Base-by-base conservation (phyloP, 2,329 filamentous ascomycete species). In the Harringtonia lauricola region DNA sequence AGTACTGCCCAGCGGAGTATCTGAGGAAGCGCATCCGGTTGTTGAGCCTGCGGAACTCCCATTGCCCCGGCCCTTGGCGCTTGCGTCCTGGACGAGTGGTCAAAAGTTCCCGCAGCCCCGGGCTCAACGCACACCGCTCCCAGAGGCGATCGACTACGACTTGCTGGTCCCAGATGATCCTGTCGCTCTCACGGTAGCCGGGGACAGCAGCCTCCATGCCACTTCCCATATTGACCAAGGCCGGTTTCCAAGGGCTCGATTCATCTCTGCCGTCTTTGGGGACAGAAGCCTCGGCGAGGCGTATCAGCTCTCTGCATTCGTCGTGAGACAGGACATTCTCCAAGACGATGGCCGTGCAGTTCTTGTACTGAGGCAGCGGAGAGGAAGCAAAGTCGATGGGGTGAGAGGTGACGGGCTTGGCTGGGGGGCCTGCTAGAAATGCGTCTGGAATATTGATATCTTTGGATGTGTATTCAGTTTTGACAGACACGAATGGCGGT, bases 11-110 rank as follows among this genome's bases (percentile, higher is more conserved):
- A 0, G 68, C 62, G 0, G 70, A 69, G 57, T 92, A 92, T 54
- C 76, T 81, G 41, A 94, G 63, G 53, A 89, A 89, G 24, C 86
- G 67, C 71, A 89, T 72, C 30, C 84, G 65, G 56, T 87, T 75
- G 57, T 92, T 92, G 35, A 86, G 58, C 10, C 79, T 51, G 29
- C 58, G 48, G 49, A 74, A 70, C 39, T 58, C 55, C 67, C 70
- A 71, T 39, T 42, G 48, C 35, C 54, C 50, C 4, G 55, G 56
- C 24, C 46, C 49, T 4, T 49, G 22, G 45, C 45, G 18, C 46
- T 46, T 18, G 43, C 43, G 4, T 60, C 53, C 17, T 69, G 53
- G 3, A 54, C 52, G 1, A 15, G 36, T 17, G 14, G 53, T 58
- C 21, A 77, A 51, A 41, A 61, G 52, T 29, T 68, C 63, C 15